Evolutionary conservation across 192 early-diverging fungal species (phyloP), one percentile per base, ranked within the genome.

Genomic region (Mortierella claussenii): DNA sequence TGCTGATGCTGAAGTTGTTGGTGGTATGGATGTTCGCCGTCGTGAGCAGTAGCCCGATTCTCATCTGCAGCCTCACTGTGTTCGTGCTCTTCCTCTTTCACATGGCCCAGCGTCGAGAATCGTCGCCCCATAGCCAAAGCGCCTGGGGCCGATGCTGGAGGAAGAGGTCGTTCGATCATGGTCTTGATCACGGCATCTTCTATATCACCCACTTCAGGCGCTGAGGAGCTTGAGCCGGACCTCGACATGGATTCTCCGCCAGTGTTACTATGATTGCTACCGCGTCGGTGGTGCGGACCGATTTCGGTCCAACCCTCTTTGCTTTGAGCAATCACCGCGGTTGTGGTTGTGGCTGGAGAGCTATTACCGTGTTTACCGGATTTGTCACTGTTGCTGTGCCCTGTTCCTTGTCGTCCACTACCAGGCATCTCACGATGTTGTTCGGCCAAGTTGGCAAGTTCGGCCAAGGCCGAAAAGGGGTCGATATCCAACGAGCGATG

Each of bases 81-180:
- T 27, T 76, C 73, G 28, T 76, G 73, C 24, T 76, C 73, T 24
- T 76, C 73, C 30, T 76, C 73, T 37, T 67, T 61, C 18, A 76
- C 63, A 44, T 76, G 73, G 12, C 73, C 63, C 24, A 76, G 31
- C 5, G 71, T 76, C 30, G 71, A 76, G 58, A 66, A 76, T 11
- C 71, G 63, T 24, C 71, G 63, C 27, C 33, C 53, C 71, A 76
- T 45, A 2, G 37, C 47, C 12, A 53, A 26, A 1, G 57, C 55
- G 3, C 47, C 48, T 40, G 37, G 37, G n/a, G n/a, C n/a, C 37
- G 13, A 40, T 10, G 37, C 8, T 4, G 62, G 56, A 9, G 58
- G 50, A 9, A 55, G 42, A 28, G 50, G 51, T 56, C 61, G 54
- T 32, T 74, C 70, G 42, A 74, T 65, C 62, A 65, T 74, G 30